Evolutionary conservation across 331 rosid genomes (phyloP), one percentile per base, ranked within the genome.

Genomic region (Arachis monticola): DNA sequence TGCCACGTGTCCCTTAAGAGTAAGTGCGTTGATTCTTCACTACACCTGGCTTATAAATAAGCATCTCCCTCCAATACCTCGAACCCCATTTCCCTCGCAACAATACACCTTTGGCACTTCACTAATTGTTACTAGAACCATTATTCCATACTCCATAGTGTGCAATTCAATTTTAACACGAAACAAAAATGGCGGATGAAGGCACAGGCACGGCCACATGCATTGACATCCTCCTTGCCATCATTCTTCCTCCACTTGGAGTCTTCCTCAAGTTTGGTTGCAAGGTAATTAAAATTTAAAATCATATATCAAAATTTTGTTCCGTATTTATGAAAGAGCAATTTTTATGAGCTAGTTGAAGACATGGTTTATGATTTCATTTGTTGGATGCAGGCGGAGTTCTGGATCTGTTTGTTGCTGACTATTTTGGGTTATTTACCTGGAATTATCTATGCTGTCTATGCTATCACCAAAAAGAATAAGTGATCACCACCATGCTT

Each of bases 401-500:
- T 93, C 83, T 93, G 98, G 98, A 89, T 93, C 87, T 88, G 93
- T 75, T 66, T 93, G 86, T 1, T 89, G 41, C 87, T 91, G 50
- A 93, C 98, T 12, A 1, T 93, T 17, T 55, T 87, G 0, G 98
- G 96, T 0, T 93, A 88, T 60, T 0, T 93, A 12, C 98, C 98
- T 63, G 98, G 98, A 45, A 93, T 93, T 52, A 79, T 93, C 62
- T 93, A 93, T 72, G 98, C 98, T 10, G 6, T 91, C 61, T 93
- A 87, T 45, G 55, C 55, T 53, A 86, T 93, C 85, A 88, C 96
- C 76, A 91, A 89, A 89, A 38, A 22, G 27, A 22, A 22, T 22
- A 22, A 38, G 5, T 88, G 92, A 88, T 81, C 11, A 3, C 4
- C 11, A 22, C 40, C 32, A 62, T 27, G 3, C 74, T 63, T 27